Conservation (phyloP, 2,329 filamentous ascomycete species). For the Colletotrichum lentis region DNA sequence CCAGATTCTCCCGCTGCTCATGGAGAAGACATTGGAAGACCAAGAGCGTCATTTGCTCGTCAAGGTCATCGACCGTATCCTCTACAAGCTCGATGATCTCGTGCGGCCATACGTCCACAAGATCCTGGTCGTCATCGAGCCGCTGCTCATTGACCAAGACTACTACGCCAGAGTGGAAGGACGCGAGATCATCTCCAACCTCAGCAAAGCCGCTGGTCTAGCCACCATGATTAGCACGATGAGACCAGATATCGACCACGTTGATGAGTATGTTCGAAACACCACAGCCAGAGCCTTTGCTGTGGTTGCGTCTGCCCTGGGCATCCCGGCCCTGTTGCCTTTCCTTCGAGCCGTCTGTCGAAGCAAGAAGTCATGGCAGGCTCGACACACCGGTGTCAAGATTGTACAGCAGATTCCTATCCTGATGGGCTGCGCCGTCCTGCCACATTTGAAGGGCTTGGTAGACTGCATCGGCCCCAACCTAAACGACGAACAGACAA, state of each 20-base stretch:
- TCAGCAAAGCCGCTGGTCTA: conserved; percentile 94
- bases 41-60: conserved; percentile 97
- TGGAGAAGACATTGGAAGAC: conserved; percentile 98
- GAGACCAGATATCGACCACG: conserved; percentile 97
- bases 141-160: conserved; percentile 98
- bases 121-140: conserved; percentile 97
- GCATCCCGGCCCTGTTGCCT: conserved; percentile 92
- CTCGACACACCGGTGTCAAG: conserved; percentile 96
- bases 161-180: conserved; percentile 99
- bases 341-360: conserved; percentile 95
- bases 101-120: conserved; percentile 98
- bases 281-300: conserved; percentile 97
- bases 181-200: conserved; percentile 97
- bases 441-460: conserved; percentile 93
- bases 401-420: conserved; percentile 99
- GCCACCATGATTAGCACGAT: conserved; percentile 99
- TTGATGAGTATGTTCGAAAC: conserved; percentile 97
- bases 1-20: conserved; percentile 93
- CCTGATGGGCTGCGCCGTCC: conserved; percentile 95
- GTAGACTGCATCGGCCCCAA: conserved; percentile 97
- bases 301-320: conserved; percentile 93
- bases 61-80: conserved; percentile 97
- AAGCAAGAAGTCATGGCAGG: conserved; percentile 99
- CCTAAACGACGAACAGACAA: conserved; percentile 96
- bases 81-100: conserved; percentile 97